Evolutionary conservation across 192 early-diverging fungal genomes (phyloP).

Genomic region (Cetraspora pellucida): DNA sequence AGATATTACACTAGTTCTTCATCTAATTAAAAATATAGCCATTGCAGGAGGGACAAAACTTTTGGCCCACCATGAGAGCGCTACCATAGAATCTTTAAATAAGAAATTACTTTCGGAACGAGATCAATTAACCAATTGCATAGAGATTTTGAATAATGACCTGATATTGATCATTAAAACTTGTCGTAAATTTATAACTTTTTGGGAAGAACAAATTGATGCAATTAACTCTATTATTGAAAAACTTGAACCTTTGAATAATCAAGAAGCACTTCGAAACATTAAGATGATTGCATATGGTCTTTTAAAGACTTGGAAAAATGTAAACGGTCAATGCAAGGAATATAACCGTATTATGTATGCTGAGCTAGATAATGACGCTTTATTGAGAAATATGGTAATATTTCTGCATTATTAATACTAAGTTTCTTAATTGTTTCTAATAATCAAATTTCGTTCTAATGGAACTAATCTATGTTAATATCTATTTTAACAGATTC

Average conservation of each 20-base stretch:
- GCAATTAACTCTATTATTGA: not conserved
- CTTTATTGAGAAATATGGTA: not conserved
- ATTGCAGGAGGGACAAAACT: not conserved
- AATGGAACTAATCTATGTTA: too few relatives aligned
- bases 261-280: not conserved
- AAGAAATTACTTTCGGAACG: not conserved
- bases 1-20: too few relatives aligned
- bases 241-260: not conserved
- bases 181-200: not conserved
- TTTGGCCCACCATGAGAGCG: not conserved
- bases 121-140: not conserved
- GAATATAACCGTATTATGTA: not conserved
- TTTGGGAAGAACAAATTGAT: constrained; percentile 1
- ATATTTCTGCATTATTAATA: not conserved
- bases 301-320: not conserved
- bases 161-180: not conserved
- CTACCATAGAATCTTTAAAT: not conserved
- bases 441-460: too few relatives aligned
- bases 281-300: not conserved
- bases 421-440: not conserved
- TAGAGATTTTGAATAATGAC: not conserved
- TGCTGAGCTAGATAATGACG: not conserved
- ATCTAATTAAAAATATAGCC: not conserved
- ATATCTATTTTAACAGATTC: too few relatives aligned
- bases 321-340: not conserved